Percentiles rank a stretch among this genome's conserved stretches.
Evolutionary conservation across 2,329 filamentous ascomycete species (phyloP).

Genomic region (Fusarium robinianum): DNA sequence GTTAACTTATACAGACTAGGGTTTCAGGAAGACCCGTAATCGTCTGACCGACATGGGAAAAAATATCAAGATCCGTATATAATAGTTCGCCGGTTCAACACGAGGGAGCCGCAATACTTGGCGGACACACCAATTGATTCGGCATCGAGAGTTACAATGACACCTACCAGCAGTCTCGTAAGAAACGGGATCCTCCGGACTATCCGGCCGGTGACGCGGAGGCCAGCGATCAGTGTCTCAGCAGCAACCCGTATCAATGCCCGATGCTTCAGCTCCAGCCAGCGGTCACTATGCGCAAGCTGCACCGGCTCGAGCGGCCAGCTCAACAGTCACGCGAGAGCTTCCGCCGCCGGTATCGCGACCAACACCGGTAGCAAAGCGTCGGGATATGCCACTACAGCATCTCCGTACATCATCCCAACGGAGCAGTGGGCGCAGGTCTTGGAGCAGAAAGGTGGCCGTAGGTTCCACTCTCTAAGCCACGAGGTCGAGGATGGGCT

Average conservation of each 20-base stretch:
- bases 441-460: conserved; percentile 73
- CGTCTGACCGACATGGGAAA: conserved; percentile 1
- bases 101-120: background rate
- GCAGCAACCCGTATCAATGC: conserved; percentile 7
- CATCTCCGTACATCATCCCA: conserved; percentile 64
- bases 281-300: conserved; percentile 17
- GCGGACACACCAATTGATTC: background rate
- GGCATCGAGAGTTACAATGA: conserved; percentile 9
- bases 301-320: conserved; percentile 18
- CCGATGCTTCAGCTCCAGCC: conserved; percentile 26
- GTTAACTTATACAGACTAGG: conserved; percentile 2
- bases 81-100: conserved; percentile 2
- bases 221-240: conserved; percentile 17
- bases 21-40: conserved; percentile 8
- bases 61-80: conserved; percentile 10
- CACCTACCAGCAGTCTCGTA: conserved; percentile 25
- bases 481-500: accelerated
- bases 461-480: conserved; percentile 40
- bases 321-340: conserved; percentile 12
- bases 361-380: conserved; percentile 18
- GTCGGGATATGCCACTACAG: conserved; percentile 29
- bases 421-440: conserved; percentile 88
- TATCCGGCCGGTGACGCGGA: conserved; percentile 15
- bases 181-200: conserved; percentile 22
- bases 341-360: conserved; percentile 12